phyloP scores from a whole-genome alignment of 2,329 filamentous ascomycete genomes.

The Hymenoscyphus albidus region DNA sequence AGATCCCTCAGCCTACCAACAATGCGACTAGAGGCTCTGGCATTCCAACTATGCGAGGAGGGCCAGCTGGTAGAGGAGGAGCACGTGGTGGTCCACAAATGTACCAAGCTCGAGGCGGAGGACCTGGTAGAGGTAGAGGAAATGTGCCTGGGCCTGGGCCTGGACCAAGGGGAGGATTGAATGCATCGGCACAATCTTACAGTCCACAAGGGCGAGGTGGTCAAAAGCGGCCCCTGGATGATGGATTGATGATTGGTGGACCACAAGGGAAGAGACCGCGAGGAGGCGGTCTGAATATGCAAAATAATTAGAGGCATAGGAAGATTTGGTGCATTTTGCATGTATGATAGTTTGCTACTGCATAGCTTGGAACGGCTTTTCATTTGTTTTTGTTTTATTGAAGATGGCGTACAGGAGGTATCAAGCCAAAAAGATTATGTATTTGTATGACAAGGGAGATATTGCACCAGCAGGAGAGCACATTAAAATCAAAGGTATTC shows the following conservation, averaged over 20 bases:
- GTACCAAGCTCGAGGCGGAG: conserved; percentile 21
- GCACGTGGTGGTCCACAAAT: conserved; percentile 25
- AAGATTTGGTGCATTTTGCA: conserved; percentile 10
- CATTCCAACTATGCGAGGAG: conserved; percentile 33
- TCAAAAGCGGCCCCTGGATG: conserved; percentile 32
- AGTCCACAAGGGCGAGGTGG: conserved; percentile 30
- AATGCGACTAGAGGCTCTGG: conserved; percentile 25
- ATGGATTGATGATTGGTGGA: conserved; percentile 33
- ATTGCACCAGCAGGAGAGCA: not conserved
- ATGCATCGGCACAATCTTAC: conserved; percentile 31
- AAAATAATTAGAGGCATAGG: conserved; percentile 17
- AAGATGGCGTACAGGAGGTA: conserved; percentile 15
- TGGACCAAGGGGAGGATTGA: conserved; percentile 31
- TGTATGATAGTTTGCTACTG: conserved; percentile 32
- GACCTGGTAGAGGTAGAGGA: conserved; percentile 30
- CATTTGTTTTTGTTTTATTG: conserved; percentile 20
- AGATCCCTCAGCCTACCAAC: conserved; percentile 25
- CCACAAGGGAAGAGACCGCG: conserved; percentile 44
- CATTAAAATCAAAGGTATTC: not conserved
- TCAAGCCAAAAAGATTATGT: not conserved
- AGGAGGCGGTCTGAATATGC: conserved; percentile 35
- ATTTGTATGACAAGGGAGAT: not conserved
- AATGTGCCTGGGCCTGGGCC: conserved; percentile 13
- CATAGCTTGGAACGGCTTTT: conserved; percentile 28
- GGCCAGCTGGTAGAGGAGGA: conserved; percentile 20